Conservation (phyloP, 257 asterid genomes). For the Petunia axillaris region DNA sequence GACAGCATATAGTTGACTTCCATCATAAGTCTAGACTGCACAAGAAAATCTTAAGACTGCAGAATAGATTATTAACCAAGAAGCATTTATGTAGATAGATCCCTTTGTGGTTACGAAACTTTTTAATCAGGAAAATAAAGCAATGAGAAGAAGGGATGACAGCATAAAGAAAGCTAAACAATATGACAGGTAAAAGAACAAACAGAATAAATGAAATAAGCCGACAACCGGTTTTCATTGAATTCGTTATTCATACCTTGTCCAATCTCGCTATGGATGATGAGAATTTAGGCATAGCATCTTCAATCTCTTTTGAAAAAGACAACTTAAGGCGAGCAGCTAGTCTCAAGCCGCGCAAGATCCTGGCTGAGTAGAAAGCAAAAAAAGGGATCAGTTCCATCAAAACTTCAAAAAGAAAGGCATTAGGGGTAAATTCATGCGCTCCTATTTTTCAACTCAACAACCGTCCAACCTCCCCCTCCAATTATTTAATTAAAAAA, state of each 20-base stretch:
- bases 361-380: conserved; percentile 66
- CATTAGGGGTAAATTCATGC: background rate
- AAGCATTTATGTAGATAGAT: background rate
- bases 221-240: background rate
- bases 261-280: conserved; percentile 52
- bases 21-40: conserved; percentile 71
- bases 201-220: background rate
- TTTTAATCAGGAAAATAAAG: background rate
- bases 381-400: conserved; percentile 13
- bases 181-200: conserved; percentile 12
- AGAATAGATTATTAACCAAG: background rate
- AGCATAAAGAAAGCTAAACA: conserved; percentile 9
- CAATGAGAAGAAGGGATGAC: conserved; percentile 11
- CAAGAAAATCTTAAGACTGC: conserved; percentile 27
- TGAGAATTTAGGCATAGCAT: conserved; percentile 64
- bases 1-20: conserved; percentile 91
- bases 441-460: background rate
- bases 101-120: conserved; percentile 2
- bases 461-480: background rate
- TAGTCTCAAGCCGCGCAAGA: conserved; percentile 90
- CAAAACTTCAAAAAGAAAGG: background rate
- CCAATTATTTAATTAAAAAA: background rate
- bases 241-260: conserved; percentile 47
- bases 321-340: conserved; percentile 91
- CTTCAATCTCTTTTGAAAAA: conserved; percentile 71